phyloP scores from a whole-genome alignment of 148 eudicot species.

The Camellia japonica region DNA sequence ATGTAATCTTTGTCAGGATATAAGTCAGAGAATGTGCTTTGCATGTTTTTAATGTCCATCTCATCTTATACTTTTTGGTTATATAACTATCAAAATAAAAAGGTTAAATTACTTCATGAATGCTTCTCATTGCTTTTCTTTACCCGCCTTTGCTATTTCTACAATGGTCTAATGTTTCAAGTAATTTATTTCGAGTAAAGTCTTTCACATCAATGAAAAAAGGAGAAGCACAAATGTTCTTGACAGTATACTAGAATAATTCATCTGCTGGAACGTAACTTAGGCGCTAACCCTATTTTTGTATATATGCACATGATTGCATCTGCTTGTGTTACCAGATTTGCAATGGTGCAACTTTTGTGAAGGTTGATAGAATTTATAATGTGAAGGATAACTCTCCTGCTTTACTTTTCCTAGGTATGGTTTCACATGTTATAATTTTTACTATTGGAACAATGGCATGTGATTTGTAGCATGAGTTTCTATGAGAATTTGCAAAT shows the following conservation, averaged over 20 bases:
- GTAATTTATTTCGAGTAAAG: not conserved
- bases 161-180: slow-evolving; percentile 1
- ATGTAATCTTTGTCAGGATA: no score
- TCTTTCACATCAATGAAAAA: not conserved
- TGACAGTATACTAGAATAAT: not conserved
- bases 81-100: not conserved
- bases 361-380: slow-evolving; percentile 76
- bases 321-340: slow-evolving; percentile 46
- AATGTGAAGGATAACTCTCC: slow-evolving; percentile 79
- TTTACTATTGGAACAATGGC: not conserved
- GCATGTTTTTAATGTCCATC: not conserved
- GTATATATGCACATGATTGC: slow-evolving; percentile 16
- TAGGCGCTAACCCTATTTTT: slow-evolving; percentile 1
- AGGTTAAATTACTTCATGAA: no score
- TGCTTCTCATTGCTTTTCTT: not conserved
- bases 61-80: not conserved
- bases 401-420: slow-evolving; percentile 84
- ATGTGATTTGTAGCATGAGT: slow-evolving; percentile 1
- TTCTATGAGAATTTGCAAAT: not conserved
- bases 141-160: not conserved
- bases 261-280: not conserved
- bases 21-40: not conserved
- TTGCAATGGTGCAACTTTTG: slow-evolving; percentile 84
- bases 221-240: not conserved
- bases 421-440: slow-evolving; percentile 9